phyloP scores from a whole-genome alignment of 345 rosid genomes.

The Ailanthus altissimus region DNA sequence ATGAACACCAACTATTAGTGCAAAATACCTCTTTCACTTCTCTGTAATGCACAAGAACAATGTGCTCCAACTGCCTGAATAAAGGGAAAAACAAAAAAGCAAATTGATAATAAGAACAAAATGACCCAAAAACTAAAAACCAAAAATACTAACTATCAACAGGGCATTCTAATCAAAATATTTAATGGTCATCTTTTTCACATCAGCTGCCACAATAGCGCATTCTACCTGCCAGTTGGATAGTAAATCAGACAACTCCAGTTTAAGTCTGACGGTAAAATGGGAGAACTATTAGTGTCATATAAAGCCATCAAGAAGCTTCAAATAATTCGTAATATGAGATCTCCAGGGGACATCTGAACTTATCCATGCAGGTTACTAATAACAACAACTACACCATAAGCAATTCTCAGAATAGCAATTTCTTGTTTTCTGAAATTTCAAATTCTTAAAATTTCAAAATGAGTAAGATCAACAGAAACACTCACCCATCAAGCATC shows the following conservation, averaged over 20 bases:
- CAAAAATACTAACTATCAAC: background rate
- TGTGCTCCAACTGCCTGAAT: constrained; percentile 85
- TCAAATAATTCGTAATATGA: background rate
- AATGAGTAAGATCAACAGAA: constrained; percentile 16
- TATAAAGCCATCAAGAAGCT: background rate
- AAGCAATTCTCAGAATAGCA: constrained; percentile 11
- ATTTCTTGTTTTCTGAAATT: background rate
- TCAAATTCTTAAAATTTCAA: background rate
- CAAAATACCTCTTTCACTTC: constrained; percentile 79
- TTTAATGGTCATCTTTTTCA: background rate
- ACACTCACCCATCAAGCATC: constrained; percentile 89
- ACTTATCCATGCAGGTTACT: background rate
- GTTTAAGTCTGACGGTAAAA: background rate
- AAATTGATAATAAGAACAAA: constrained; percentile 14
- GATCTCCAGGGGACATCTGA: background rate
- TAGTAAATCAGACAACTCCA: background rate
- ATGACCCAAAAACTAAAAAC: background rate
- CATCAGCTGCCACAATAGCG: background rate
- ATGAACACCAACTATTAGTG: constrained; percentile 2
- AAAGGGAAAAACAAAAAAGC: constrained; percentile 14
- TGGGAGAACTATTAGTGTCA: constrained; percentile 2
- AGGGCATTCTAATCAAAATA: background rate
- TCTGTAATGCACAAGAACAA: constrained; percentile 78
- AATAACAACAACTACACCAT: background rate
- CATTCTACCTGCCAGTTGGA: background rate